phyloP scores from a whole-genome alignment of 345 rosid species.

The Camelina neglecta region DNA sequence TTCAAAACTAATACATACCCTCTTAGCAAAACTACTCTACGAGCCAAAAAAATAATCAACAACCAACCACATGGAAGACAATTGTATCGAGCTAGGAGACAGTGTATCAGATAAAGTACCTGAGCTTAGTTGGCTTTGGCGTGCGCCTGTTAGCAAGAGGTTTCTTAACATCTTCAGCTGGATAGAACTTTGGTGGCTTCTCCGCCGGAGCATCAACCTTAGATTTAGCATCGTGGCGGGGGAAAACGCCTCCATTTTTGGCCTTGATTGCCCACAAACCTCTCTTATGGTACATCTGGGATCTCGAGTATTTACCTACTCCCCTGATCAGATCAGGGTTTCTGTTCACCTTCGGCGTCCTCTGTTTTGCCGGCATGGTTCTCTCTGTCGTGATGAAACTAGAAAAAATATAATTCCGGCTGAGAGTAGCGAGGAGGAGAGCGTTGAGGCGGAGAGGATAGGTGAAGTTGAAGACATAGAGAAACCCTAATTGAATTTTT shows the following conservation, averaged over 20 bases:
- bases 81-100: background rate
- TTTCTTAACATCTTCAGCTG: constrained; percentile 82
- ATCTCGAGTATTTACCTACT: constrained; percentile 61
- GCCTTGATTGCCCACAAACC: constrained; percentile 84
- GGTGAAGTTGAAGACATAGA: background rate
- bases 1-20: background rate
- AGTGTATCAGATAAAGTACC: constrained; percentile 30
- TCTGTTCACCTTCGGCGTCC: constrained; percentile 46
- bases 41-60: background rate
- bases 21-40: background rate
- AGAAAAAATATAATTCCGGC: background rate
- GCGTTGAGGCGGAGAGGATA: background rate
- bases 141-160: constrained; percentile 73
- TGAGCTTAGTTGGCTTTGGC: constrained; percentile 65
- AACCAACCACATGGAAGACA: background rate
- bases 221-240: constrained; percentile 68
- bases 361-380: constrained; percentile 53
- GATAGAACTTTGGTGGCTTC: constrained; percentile 59
- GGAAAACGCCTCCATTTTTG: constrained; percentile 81
- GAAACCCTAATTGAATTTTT: constrained; percentile 10
- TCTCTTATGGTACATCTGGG: constrained; percentile 67
- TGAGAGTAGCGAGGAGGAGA: background rate
- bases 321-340: constrained; percentile 63
- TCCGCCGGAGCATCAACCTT: constrained; percentile 52
- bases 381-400: background rate